A percentile compares a stretch with the other conserved stretches of the same genome.
These are phyloP conservation scores for Monilinia laxa DNA, from an alignment of 2,329 filamentous ascomycete genomes.

Conservation along the genomic window DNA sequence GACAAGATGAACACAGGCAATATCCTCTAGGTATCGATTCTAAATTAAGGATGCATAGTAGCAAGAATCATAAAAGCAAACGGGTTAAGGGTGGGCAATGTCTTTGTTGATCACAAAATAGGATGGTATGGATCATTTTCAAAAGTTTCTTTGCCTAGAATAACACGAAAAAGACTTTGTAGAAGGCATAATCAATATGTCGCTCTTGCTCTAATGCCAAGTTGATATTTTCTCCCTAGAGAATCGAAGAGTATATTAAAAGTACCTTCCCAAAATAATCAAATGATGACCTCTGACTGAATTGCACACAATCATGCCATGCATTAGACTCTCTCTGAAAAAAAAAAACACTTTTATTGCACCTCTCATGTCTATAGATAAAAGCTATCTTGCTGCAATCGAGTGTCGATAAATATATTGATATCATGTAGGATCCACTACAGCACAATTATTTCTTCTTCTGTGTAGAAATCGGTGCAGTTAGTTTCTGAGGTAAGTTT, in stretches of 20 bases:
- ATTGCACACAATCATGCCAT: not conserved
- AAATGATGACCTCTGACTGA: not conserved
- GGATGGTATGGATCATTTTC: not conserved
- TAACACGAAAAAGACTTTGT: not conserved
- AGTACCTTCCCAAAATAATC: not conserved
- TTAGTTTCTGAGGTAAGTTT: too few species aligned
- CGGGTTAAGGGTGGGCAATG: not conserved
- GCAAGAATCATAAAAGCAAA: not conserved
- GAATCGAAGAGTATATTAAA: too few species aligned
- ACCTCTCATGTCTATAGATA: too few species aligned
- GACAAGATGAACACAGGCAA: not conserved
- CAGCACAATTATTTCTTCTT: too few species aligned
- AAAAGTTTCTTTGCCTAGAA: fast-evolving
- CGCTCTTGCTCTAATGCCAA: not conserved
- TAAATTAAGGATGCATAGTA: not conserved
- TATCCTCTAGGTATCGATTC: not conserved
- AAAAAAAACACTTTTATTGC: too few species aligned
- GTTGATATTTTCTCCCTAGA: too few species aligned
- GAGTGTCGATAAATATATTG: too few species aligned
- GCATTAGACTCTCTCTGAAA: too few species aligned
- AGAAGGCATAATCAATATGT: not conserved
- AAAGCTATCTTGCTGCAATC: too few species aligned
- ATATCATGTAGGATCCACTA: too few species aligned
- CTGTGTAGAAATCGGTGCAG: too few species aligned
- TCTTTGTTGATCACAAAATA: too few species aligned